These are phyloP conservation scores for Teunomyces funiuensis DNA, from an alignment of 805 yeast genomes.

Conservation along the genomic window DNA sequence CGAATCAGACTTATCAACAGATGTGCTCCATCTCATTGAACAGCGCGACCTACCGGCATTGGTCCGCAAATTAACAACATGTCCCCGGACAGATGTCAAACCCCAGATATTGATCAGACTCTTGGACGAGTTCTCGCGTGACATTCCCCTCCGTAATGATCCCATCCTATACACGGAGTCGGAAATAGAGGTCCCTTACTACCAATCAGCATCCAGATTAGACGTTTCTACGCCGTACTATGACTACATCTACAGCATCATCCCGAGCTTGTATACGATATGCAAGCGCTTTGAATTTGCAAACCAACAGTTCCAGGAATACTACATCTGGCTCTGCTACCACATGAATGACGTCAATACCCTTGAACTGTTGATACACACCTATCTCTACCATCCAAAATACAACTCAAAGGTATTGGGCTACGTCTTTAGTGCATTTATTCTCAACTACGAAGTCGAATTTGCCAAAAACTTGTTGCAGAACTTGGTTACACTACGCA, in stretches of 20 bases:
- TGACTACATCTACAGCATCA: constrained; percentile 14
- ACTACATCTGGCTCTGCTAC: constrained; percentile 35
- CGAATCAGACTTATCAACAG: neutral
- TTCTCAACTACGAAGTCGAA: constrained; percentile 34
- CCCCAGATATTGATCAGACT: constrained; percentile 5
- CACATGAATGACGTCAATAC: constrained; percentile 32
- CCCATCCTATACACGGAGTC: constrained; percentile 4
- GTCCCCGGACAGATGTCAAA: constrained; percentile 2
- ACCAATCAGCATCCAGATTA: constrained; percentile 6
- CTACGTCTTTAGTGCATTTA: constrained; percentile 29
- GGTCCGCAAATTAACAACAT: neutral
- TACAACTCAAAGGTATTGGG: constrained; percentile 26
- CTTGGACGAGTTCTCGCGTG: constrained; percentile 4
- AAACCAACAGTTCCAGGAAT: constrained; percentile 13
- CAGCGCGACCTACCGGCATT: constrained; percentile 2
- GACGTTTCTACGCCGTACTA: constrained; percentile 6
- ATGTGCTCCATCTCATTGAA: neutral
- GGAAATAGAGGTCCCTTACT: constrained; percentile 10
- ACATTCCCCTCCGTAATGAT: neutral
- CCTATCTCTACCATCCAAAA: constrained; percentile 18
- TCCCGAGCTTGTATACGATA: constrained; percentile 22
- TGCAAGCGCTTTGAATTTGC: constrained; percentile 15
- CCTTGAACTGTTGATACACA: constrained; percentile 20
- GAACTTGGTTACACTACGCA: constrained; percentile 21
- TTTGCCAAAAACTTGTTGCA: constrained; percentile 26